Evolutionary conservation across 2,329 filamentous ascomycete genomes (phyloP).

Genomic region (Beauveria scarabaeidicola): DNA sequence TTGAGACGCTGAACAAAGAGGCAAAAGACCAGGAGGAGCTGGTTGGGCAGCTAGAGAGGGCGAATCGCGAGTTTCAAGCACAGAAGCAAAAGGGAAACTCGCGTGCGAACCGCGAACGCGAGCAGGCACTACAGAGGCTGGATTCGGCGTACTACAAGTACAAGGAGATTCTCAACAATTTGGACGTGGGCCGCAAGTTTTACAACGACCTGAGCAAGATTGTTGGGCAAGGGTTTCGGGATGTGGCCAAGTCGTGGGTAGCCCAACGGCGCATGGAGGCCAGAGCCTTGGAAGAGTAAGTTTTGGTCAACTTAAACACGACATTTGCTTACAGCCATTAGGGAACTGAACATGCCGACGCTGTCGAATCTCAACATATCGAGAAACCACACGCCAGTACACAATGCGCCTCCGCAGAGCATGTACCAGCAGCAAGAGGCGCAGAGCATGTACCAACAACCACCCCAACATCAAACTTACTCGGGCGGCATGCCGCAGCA

Average conservation of each 20-base stretch:
- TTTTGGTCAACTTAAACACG: conserved; percentile 5
- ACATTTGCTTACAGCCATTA: conserved; percentile 17
- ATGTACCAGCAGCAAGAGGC: conserved; percentile 1
- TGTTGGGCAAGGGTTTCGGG: conserved; percentile 68
- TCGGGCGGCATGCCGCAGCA: conserved; percentile 12
- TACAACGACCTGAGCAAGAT: conserved; percentile 94
- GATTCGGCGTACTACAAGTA: conserved; percentile 94
- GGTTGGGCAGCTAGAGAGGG: conserved; percentile 58
- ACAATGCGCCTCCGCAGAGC: conserved; percentile 1
- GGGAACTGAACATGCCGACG: conserved; percentile 45
- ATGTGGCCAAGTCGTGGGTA: conserved; percentile 68
- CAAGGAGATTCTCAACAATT: conserved; percentile 87
- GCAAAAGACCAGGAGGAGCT: conserved; percentile 67
- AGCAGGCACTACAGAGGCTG: conserved; percentile 76
- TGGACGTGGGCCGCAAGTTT: conserved; percentile 88
- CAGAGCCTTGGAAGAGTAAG: conserved; percentile 65
- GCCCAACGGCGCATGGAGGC: conserved; percentile 76
- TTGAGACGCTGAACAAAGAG: conserved; percentile 63
- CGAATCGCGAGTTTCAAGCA: conserved; percentile 69
- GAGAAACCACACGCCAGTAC: conserved; percentile 20
- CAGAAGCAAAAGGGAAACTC: conserved; percentile 60
- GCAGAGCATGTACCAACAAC: conserved; percentile 12
- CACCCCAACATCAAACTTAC: conserved; percentile 11
- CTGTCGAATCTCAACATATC: conserved; percentile 36
- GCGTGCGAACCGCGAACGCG: conserved; percentile 59